Evolutionary conservation across 768 basidiomycete genomes (phyloP), one percentile per base, ranked within the genome.

Genomic region (Jaapia argillacea): DNA sequence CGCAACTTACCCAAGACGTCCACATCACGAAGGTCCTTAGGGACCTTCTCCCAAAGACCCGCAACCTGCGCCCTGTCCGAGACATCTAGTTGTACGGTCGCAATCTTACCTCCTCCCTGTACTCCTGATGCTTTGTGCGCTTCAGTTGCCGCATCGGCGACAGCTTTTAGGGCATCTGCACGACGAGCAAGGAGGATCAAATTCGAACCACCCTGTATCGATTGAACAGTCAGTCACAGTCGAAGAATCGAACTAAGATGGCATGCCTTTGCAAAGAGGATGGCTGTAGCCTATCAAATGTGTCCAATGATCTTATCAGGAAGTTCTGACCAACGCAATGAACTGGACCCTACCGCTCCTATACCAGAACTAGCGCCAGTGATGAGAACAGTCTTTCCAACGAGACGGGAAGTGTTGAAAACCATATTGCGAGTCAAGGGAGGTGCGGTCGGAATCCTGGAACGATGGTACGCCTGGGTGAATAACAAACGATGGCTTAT

Each of bases 321-420:
- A n/a, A n/a, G n/a, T n/a, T n/a, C 37, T 36, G 13, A 24, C 12
- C 45, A 33, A 45, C 39, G 6, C 21, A 21, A 44, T 24, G 33
- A 21, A 16, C 2, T 16, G 25, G n/a, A n/a, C 62, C 81, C 58
- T 54, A 88, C 87, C 44, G 88, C 84, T 44, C 91, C 91, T 50
- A 94, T 94, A 36, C 91, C 91, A 35, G 82, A 76, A 58, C 85
- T 87, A 3, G 91, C 90, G 18, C 91, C 91, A 23, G 91, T 94
- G 48, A 94, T 74, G 40, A 94, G 74, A 45, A 90, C 84, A 25
- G 81, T 88, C 64, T 91, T 90, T 54, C 83, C 84, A 31, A 82
- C 58, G n/a, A 91, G 65, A 53, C 84, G 79, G 41, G 84, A 75
- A 35, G 82, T 70, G 59, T 84, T 85, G 74, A 91, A 91, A 42